phyloP scores from a whole-genome alignment of 768 basidiomycete genomes.

The Termitomyces sp. region DNA sequence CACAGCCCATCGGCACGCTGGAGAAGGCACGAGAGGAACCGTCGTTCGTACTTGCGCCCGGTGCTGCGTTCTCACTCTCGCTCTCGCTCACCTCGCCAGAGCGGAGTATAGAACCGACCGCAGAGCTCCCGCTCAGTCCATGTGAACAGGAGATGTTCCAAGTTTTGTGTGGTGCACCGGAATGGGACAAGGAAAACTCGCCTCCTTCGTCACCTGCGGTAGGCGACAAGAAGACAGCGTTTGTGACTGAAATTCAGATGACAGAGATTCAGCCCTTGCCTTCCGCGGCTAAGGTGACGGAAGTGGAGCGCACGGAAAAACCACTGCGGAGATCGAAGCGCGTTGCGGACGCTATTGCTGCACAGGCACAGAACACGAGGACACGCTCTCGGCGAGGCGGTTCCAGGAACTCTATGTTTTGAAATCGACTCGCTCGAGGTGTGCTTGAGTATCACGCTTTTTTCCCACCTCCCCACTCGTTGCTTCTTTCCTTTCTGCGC shows the following conservation, averaged over 20 bases:
- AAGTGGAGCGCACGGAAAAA: conserved; percentile 19
- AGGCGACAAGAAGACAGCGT: conserved; percentile 10
- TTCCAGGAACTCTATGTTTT: conserved; percentile 36
- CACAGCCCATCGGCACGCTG: conserved; percentile 8
- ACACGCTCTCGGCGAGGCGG: conserved; percentile 35
- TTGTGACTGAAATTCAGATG: not conserved
- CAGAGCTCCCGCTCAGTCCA: conserved; percentile 56
- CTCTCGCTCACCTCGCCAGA: conserved; percentile 9
- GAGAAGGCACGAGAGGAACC: conserved; percentile 5
- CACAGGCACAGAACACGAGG: conserved; percentile 36
- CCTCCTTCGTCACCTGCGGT: conserved; percentile 10
- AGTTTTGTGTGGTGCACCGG: conserved; percentile 54
- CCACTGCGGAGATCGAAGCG: conserved; percentile 62
- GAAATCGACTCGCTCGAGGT: conserved; percentile 10
- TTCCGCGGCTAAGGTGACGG: not conserved
- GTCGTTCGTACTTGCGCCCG: not conserved
- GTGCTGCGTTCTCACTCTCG: conserved; percentile 10
- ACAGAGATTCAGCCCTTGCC: not conserved
- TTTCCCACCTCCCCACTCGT: conserved; percentile 6
- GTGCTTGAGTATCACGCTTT: conserved; percentile 2
- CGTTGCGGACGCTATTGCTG: conserved; percentile 55
- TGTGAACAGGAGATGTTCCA: conserved; percentile 71
- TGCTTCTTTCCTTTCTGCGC: conserved; percentile 3
- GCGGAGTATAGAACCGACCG: not conserved
- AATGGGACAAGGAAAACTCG: conserved; percentile 41